A percentile compares a stretch with the other conserved stretches of the same genome.
Evolutionary conservation across 192 early-diverging fungal species (phyloP).

Genomic region (Coemansia pectinata): DNA sequence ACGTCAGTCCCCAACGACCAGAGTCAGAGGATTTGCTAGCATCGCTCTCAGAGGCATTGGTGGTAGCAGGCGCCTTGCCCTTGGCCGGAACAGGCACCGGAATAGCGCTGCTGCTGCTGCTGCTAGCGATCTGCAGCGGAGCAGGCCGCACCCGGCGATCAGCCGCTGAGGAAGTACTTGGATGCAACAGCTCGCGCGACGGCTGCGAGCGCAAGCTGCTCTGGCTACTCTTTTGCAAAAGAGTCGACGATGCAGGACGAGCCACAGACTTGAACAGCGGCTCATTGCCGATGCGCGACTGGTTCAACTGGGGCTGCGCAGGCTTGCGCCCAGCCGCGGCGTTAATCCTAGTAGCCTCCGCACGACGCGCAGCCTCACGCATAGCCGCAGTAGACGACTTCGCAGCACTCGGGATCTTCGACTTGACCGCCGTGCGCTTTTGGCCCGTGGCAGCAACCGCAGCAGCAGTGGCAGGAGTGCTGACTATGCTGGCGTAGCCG

Average conservation of each 20-base stretch:
- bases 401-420: not conserved
- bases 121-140: conserved; percentile 13
- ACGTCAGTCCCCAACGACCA: conserved; percentile 32
- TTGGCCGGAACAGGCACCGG: not conserved
- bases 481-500: conserved; percentile 34
- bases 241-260: not conserved
- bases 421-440: not conserved
- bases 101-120: conserved; percentile 2
- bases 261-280: conserved; percentile 32
- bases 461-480: conserved; percentile 1
- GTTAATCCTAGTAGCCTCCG: conserved; percentile 32
- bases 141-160: conserved; percentile 18
- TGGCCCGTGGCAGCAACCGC: not conserved
- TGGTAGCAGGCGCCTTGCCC: not conserved
- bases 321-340: conserved; percentile 3
- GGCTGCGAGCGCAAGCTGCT: conserved; percentile 17
- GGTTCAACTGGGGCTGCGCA: not conserved
- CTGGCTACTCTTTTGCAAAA: not conserved
- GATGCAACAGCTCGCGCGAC: conserved; percentile 15
- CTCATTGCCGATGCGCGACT: conserved; percentile 17
- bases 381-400: conserved; percentile 47
- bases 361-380: conserved; percentile 44
- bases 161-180: not conserved
- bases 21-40: conserved; percentile 24
- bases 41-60: not conserved